Evolutionary conservation across 441 rosid genomes (phyloP).

Genomic region (Adansonia gregorii): DNA sequence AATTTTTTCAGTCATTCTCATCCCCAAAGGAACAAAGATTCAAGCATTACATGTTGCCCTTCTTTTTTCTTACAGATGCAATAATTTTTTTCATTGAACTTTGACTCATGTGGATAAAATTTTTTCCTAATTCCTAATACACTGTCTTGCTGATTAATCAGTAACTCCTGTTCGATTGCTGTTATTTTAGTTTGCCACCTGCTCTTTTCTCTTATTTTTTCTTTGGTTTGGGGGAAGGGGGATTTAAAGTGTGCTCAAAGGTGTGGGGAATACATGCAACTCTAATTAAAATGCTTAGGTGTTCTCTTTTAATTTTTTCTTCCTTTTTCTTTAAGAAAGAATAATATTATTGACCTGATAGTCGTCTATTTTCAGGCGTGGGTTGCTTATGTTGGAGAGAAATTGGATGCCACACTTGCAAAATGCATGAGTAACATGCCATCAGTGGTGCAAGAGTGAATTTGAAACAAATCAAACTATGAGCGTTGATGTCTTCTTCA

Average conservation of each 20-base stretch:
- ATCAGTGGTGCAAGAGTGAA: conserved; percentile 37
- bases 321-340: neutral
- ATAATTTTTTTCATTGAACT: neutral
- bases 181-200: neutral
- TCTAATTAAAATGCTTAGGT: neutral
- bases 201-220: neutral
- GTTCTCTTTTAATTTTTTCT: neutral
- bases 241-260: neutral
- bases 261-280: neutral
- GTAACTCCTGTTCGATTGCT: neutral
- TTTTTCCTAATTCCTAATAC: conserved; percentile 10
- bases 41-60: neutral
- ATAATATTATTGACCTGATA: neutral
- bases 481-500: neutral
- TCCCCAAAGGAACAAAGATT: neutral
- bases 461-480: conserved; percentile 21
- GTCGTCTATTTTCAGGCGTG: conserved; percentile 56
- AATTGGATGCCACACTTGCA: conserved; percentile 70
- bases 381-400: conserved; percentile 79
- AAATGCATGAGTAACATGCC: conserved; percentile 44
- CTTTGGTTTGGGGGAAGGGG: neutral
- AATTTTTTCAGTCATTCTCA: neutral
- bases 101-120: neutral
- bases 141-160: neutral
- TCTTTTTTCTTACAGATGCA: neutral